phyloP scores from a whole-genome alignment of 768 basidiomycete species.

The Leccinum aurantiacum region DNA sequence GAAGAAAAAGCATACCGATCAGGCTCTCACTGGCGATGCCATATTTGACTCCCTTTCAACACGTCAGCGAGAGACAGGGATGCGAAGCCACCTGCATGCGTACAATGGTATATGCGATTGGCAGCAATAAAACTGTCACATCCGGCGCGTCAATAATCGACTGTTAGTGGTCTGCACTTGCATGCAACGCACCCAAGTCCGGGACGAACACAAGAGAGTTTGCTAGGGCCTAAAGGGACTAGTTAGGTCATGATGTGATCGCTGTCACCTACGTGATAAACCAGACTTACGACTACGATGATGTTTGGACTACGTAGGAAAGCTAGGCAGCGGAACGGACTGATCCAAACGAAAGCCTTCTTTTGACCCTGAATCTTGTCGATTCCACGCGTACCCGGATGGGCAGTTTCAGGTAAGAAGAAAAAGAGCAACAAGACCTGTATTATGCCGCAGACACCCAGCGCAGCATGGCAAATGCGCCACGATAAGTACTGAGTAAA shows the following conservation, averaged over 20 bases:
- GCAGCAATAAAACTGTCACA: conserved; percentile 47
- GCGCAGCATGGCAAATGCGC: conserved; percentile 53
- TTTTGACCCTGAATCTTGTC: conserved; percentile 39
- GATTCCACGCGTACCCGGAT: conserved; percentile 55
- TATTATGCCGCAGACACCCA: conserved; percentile 43
- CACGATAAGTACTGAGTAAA: conserved; percentile 63
- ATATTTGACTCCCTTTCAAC: conserved; percentile 45
- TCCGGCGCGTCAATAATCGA: not conserved
- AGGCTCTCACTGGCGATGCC: conserved; percentile 23
- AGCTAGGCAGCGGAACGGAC: conserved; percentile 53
- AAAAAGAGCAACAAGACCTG: conserved; percentile 41
- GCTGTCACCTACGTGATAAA: not conserved
- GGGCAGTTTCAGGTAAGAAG: conserved; percentile 65
- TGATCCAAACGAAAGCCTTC: conserved; percentile 47
- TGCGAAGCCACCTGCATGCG: conserved; percentile 14
- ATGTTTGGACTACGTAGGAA: conserved; percentile 63
- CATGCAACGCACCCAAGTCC: conserved; percentile 35
- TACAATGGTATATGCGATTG: conserved; percentile 68
- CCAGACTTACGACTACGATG: conserved; percentile 47
- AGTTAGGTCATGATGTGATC: not conserved
- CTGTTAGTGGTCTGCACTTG: not conserved
- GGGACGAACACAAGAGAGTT: conserved; percentile 28
- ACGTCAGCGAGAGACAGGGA: not conserved
- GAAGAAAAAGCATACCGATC: conserved; percentile 28
- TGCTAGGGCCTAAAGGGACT: conserved; percentile 42